A percentile compares a stretch with the other conserved stretches of the same genome.
These are phyloP conservation scores for Reutealis trisperma DNA, from an alignment of 345 rosid genomes.

Conservation along the genomic window DNA sequence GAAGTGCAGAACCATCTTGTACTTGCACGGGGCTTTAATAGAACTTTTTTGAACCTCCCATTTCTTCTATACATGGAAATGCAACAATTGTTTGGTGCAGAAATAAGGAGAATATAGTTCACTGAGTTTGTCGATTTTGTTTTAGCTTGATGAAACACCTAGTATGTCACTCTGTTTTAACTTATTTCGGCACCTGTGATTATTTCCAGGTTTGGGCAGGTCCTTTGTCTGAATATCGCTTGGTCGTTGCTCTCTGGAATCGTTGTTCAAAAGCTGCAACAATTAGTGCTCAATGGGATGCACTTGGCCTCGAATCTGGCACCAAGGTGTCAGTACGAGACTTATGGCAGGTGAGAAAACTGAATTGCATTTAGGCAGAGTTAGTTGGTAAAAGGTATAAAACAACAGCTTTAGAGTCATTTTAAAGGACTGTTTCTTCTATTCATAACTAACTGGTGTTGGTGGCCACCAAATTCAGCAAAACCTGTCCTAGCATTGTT, in stretches of 20 bases:
- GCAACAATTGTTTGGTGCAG: neutral
- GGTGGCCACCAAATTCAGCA: neutral
- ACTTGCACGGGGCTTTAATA: neutral
- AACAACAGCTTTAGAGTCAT: neutral
- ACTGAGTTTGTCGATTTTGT: neutral
- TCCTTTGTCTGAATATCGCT: constrained; percentile 70
- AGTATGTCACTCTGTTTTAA: neutral
- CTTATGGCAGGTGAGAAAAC: constrained; percentile 74
- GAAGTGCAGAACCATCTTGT: neutral
- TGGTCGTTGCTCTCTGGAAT: constrained; percentile 89
- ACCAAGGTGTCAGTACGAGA: constrained; percentile 71
- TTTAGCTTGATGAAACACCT: neutral
- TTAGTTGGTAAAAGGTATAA: neutral
- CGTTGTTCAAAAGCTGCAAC: constrained; percentile 66
- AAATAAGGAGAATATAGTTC: neutral
- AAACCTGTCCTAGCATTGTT: neutral
- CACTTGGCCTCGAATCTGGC: constrained; percentile 71
- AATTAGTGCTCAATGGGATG: constrained; percentile 70
- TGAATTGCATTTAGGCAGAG: neutral
- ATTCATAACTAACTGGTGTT: neutral
- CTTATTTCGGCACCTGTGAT: neutral
- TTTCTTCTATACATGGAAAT: neutral
- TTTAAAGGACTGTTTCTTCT: neutral
- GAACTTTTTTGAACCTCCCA: neutral
- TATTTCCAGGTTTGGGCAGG: constrained; percentile 85